Conservation (phyloP, 164 flowering plant genomes). For the Stephania japonica region DNA sequence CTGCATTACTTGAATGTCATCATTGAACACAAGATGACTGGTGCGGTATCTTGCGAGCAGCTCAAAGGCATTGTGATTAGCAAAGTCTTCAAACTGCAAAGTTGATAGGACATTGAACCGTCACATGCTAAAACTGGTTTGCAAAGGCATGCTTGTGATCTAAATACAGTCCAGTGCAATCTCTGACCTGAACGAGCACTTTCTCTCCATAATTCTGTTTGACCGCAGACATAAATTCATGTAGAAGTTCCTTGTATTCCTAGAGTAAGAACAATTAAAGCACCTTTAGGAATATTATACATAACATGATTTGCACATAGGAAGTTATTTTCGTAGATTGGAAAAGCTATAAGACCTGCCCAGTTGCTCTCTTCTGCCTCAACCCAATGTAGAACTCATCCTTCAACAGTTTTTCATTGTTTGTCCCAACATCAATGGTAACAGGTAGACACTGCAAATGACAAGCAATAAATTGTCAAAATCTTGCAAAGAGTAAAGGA, state of each 20-base stretch:
- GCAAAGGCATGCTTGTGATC: not conserved
- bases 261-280: conserved; percentile 15
- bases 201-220: conserved; percentile 82
- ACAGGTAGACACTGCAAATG: conserved; percentile 73
- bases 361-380: conserved; percentile 71
- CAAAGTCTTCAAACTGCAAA: conserved; percentile 84
- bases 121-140: not conserved
- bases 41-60: conserved; percentile 58
- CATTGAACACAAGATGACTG: conserved; percentile 84
- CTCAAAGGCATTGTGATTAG: conserved; percentile 86
- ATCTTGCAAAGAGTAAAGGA: not conserved
- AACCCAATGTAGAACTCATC: conserved; percentile 89
- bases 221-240: conserved; percentile 79
- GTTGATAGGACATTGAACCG: not conserved
- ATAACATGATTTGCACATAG: not conserved
- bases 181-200: conserved; percentile 63
- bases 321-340: not conserved
- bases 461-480: conserved; percentile 15
- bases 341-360: conserved; percentile 44
- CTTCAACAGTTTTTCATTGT: conserved; percentile 63
- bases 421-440: conserved; percentile 89
- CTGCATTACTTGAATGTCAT: conserved; percentile 74
- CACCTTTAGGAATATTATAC: not conserved
- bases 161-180: not conserved
- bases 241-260: conserved; percentile 73